Percentiles rank a stretch among this genome's conserved stretches.
Evolutionary conservation across 805 yeast species (phyloP).

Genomic region (Spathaspora arborariae): DNA sequence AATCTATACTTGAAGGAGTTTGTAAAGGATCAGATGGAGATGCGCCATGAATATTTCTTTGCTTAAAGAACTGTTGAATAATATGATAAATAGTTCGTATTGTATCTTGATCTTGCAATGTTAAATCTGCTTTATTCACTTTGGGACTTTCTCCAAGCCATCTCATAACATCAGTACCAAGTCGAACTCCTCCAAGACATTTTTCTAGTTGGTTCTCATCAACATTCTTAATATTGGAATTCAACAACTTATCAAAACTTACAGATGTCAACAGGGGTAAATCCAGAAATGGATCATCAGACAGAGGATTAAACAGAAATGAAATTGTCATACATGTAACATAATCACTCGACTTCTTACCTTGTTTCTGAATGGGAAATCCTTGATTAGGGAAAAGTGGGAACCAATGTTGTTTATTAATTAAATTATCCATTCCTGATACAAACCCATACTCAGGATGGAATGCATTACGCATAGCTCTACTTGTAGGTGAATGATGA

Average conservation of each 20-base stretch:
- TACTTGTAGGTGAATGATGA: conserved; percentile 26
- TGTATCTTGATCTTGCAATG: background rate
- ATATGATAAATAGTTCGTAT: conserved; percentile 23
- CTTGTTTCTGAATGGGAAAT: conserved; percentile 8
- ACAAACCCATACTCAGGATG: conserved; percentile 7
- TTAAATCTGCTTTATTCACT: conserved; percentile 4
- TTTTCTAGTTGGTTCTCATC: conserved; percentile 21
- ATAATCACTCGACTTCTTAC: background rate
- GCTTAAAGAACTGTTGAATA: conserved; percentile 28
- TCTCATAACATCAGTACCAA: conserved; percentile 6
- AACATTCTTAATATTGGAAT: conserved; percentile 20
- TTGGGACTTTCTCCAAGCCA: conserved; percentile 9
- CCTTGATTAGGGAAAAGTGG: conserved; percentile 15
- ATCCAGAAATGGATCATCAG: conserved; percentile 28
- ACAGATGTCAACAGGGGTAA: conserved; percentile 19
- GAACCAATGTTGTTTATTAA: conserved; percentile 9
- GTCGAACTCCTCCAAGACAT: conserved; percentile 22
- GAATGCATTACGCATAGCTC: conserved; percentile 11
- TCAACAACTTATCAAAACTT: conserved; percentile 25
- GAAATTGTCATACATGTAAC: conserved; percentile 33
- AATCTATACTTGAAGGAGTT: conserved; percentile 12
- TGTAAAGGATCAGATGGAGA: conserved; percentile 10
- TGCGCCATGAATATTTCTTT: conserved; percentile 29
- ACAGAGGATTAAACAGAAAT: conserved; percentile 30
- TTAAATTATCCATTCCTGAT: conserved; percentile 9